phyloP scores from a whole-genome alignment of 805 yeast genomes.

The Teunomyces lycoperdinae region DNA sequence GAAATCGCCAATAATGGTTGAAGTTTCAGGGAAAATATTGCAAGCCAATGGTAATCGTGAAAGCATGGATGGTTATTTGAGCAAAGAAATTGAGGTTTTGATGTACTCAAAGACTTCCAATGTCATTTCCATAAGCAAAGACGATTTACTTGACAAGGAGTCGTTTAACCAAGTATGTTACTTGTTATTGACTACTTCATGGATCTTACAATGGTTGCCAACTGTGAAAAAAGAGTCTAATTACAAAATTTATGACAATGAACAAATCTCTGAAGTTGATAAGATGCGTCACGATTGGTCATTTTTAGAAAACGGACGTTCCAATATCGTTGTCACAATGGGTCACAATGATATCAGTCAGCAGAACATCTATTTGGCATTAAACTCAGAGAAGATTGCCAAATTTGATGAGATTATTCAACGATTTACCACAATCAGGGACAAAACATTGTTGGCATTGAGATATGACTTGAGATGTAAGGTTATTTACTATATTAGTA shows the following conservation, averaged over 20 bases:
- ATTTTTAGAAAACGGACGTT: conserved; percentile 40
- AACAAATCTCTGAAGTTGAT: conserved; percentile 26
- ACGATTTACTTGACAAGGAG: conserved; percentile 53
- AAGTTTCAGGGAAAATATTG: conserved; percentile 12
- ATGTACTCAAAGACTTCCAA: conserved; percentile 16
- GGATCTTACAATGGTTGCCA: conserved; percentile 64
- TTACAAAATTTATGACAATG: conserved; percentile 16
- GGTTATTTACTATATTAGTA: conserved; percentile 49
- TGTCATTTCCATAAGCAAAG: conserved; percentile 37
- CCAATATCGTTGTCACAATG: conserved; percentile 10
- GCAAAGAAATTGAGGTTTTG: conserved; percentile 28
- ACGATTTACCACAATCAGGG: conserved; percentile 33
- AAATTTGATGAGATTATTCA: conserved; percentile 37
- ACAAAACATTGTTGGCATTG: conserved; percentile 44
- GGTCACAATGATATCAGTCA: conserved; percentile 17
- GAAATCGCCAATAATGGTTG: conserved; percentile 27
- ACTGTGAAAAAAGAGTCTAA: conserved; percentile 42
- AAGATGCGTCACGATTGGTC: conserved; percentile 39
- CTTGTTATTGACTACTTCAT: conserved; percentile 51
- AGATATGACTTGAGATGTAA: conserved; percentile 58
- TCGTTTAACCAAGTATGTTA: conserved; percentile 51
- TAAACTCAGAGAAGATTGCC: conserved; percentile 25
- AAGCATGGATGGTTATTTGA: conserved; percentile 12
- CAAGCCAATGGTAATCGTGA: conserved; percentile 11
- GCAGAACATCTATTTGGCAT: conserved; percentile 31